Conservation (phyloP, 1,139 yeast genomes). For the Meyerozyma elateridarum region DNA sequence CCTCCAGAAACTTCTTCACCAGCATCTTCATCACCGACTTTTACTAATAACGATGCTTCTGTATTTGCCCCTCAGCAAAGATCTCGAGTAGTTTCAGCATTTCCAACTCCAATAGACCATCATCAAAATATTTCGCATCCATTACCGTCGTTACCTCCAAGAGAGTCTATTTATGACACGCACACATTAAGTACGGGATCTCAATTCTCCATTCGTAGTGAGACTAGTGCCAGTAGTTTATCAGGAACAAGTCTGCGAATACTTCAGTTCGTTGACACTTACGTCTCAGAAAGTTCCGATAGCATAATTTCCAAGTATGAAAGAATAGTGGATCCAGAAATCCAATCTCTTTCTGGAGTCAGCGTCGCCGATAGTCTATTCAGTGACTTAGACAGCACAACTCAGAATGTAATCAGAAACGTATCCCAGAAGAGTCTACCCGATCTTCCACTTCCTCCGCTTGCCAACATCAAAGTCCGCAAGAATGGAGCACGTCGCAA, state of each 20-base stretch:
- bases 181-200: not conserved
- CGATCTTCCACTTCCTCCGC: slow-evolving; percentile 3
- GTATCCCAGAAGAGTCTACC: slow-evolving; percentile 3
- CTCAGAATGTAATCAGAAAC: slow-evolving; percentile 1
- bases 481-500: not conserved
- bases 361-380: slow-evolving; percentile 1
- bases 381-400: not conserved
- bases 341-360: not conserved
- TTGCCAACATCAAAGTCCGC: not conserved
- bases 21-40: too few relatives aligned
- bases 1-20: too few relatives aligned
- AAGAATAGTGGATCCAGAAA: not conserved
- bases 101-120: not conserved
- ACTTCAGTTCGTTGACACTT: slow-evolving; percentile 6
- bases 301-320: slow-evolving; percentile 3
- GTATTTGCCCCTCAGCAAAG: not conserved
- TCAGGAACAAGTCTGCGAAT: slow-evolving; percentile 4
- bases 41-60: slow-evolving; percentile 7
- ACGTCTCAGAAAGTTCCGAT: slow-evolving; percentile 1
- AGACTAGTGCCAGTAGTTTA: not conserved
- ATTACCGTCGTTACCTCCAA: too few relatives aligned
- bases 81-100: too few relatives aligned
- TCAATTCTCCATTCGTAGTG: slow-evolving; percentile 1
- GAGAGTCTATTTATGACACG: not conserved
- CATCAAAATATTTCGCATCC: too few relatives aligned